Base-by-base conservation (phyloP, 2,329 filamentous ascomycete genomes). In the Aspergillus chevalieri region DNA sequence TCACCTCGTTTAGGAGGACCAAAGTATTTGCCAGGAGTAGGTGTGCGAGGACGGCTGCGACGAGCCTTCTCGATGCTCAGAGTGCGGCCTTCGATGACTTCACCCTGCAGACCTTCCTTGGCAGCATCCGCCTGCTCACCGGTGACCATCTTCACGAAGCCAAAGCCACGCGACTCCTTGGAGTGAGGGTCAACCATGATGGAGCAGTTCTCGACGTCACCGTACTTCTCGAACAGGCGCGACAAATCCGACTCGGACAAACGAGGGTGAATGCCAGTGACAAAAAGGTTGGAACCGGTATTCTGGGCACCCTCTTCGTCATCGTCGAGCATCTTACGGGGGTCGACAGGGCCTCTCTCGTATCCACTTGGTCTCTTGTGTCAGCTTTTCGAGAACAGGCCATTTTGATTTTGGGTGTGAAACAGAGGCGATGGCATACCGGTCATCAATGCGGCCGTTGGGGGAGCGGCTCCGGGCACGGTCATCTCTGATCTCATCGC, bases 161-260 rank as follows among this genome's bases (percentile, higher is more conserved):
- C 93, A 60, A 98, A 98, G 59, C 93, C 93, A 73, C 93, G 93
- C 61, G 92, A 97, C 74, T 98, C 93, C 76, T 95, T 95, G 65
- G 89, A 94, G 74, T 98, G 93, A 54, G 93, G 93, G 68, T 98
- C 93, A 66, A 92, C 84, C 93, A 98, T 98, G 76, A 98, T 98
- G 72, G 96, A 94, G 78, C 92, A 97, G 76, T 94, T 97, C 76
- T 97, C 92, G 47, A 98, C 93, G 68, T 95, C 90, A 61, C 93
- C 93, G 65, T 97, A 97, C 75, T 97, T 98, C 76, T 96, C 90
- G 67, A 98, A 98, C 58, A 98, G 85, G 70, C 90, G 90, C 48
- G 87, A 87, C 54, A 98, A 89, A 68, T 97, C 93, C 14, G 85
- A 81, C 72, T 98, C 93, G 44, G 82, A 85, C 58, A 98, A 82